Evolutionary conservation across 2,329 filamentous ascomycete genomes (phyloP).

Genomic region (Metarhizium anisopliae): DNA sequence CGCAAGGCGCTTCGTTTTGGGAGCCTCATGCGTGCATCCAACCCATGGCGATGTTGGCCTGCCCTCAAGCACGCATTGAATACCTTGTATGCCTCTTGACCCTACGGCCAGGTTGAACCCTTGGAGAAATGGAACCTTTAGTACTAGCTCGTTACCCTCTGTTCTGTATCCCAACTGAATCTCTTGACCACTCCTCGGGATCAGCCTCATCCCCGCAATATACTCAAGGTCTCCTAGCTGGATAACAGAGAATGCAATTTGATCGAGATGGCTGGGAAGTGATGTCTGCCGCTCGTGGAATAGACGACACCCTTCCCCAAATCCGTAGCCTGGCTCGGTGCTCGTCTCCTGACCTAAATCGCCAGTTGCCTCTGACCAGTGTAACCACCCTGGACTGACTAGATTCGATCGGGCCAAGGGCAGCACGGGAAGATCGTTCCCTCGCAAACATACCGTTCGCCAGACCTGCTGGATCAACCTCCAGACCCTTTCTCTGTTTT

Average conservation of each 20-base stretch:
- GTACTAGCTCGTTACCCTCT: background rate
- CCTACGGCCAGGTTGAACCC: background rate
- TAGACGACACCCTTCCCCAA: background rate
- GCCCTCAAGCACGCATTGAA: background rate
- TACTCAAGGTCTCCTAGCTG: background rate
- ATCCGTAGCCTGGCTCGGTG: background rate
- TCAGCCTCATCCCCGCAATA: background rate
- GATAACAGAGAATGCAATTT: background rate
- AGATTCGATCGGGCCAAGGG: background rate
- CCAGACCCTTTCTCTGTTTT: background rate
- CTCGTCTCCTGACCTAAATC: background rate
- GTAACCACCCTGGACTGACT: no score
- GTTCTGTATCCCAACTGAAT: background rate
- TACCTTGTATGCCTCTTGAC: background rate
- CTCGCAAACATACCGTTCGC: background rate
- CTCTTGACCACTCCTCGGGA: background rate
- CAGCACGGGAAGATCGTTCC: background rate
- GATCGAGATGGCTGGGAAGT: background rate
- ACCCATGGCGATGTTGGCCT: no score
- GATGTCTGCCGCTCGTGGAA: background rate
- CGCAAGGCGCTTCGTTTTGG: slow-evolving; percentile 1
- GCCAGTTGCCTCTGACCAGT: background rate
- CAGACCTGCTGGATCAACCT: background rate
- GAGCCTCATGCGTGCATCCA: background rate
- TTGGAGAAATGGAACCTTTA: no score